These are phyloP conservation scores for Stygiomarasmius scandens DNA, from an alignment of 1,284 basidiomycete genomes.

Conservation along the genomic window DNA sequence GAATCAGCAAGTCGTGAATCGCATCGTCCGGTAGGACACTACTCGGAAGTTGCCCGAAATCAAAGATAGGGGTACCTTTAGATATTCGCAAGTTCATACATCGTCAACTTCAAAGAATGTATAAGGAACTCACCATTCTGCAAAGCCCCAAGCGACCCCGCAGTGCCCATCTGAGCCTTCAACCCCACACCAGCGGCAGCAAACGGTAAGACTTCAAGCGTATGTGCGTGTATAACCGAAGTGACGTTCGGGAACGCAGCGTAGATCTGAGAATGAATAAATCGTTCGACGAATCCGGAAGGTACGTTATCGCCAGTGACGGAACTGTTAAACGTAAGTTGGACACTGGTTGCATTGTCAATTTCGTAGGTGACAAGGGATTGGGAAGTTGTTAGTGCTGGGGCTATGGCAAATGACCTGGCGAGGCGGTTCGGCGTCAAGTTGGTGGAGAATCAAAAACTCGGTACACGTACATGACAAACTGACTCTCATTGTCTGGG, in stretches of 20 bases:
- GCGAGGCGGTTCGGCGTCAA: background rate
- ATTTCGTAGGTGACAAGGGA: slow-evolving; percentile 25
- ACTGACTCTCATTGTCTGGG: slow-evolving; percentile 24
- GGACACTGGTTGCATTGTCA: slow-evolving; percentile 22
- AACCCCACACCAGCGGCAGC: slow-evolving; percentile 14
- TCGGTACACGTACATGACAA: slow-evolving; percentile 20
- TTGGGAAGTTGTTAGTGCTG: slow-evolving; percentile 23
- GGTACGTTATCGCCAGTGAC: slow-evolving; percentile 11
- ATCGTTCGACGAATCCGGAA: slow-evolving; percentile 23
- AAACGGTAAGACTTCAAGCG: slow-evolving; percentile 15
- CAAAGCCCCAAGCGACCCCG: slow-evolving; percentile 1
- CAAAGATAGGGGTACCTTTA: slow-evolving; percentile 19
- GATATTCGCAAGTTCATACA: slow-evolving; percentile 10
- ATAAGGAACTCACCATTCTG: background rate
- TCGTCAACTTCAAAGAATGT: slow-evolving; percentile 7
- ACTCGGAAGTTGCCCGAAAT: slow-evolving; percentile 11
- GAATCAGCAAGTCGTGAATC: slow-evolving; percentile 19
- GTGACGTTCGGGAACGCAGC: slow-evolving; percentile 22
- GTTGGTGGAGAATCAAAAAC: background rate
- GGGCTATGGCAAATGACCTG: slow-evolving; percentile 26
- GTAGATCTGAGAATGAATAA: slow-evolving; percentile 26
- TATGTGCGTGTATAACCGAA: slow-evolving; percentile 20
- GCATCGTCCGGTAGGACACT: slow-evolving; percentile 12
- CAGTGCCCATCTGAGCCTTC: slow-evolving; percentile 16
- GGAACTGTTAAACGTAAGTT: slow-evolving; percentile 16